Evolutionary conservation across 2,329 filamentous ascomycete species (phyloP), one percentile per base, ranked within the genome.

Genomic region (Penicillium italicum): DNA sequence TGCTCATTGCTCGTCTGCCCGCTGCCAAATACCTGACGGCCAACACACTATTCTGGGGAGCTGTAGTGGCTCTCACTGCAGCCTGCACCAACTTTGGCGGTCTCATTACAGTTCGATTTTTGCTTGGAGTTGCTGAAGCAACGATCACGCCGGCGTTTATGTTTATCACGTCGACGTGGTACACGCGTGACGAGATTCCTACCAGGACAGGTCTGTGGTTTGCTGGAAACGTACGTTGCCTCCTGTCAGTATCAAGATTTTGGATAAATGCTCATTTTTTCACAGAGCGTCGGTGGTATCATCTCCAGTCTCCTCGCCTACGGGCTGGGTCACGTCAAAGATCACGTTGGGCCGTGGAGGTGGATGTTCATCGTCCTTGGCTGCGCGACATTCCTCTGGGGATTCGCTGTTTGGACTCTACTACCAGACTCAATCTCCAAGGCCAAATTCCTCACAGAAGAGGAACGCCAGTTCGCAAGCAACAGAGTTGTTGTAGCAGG

Each of bases 341-440:
- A 57, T 6, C 18, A 55, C 12, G 54, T 66, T 7, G 54, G 57
- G 1, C 41, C 62, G 6, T 67, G 64, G 64, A 54, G 77, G 48
- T 83, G 79, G 78, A 81, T 85, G 77, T 85, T 82, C 64, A 80
- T 82, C 56, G 73, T 84, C 47, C 74, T 84, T 1, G 82, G 83
- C 0, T 55, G 75, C 0, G 64, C 69, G 0, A 85, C 82, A 0
- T 79, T 82, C 50, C 60, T 82, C 3, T 81, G 81, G 78, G 77
- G 76, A 0, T 72, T 82, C 3, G 71, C 77, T 3, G 46, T 85
- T 42, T 76, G 78, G 56, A 59, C 76, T 24, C 64, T 80, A 6
- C 76, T 85, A 2, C 83, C 82, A 0, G 79, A 84, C 56, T 74
- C 68, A 36, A 82, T 84, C 42, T 78, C 79, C 1, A 78, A 73